Evolutionary conservation across 2,329 filamentous ascomycete species (phyloP), one percentile per base, ranked within the genome.

Genomic region (Gnomoniopsis smithogilvyi): DNA sequence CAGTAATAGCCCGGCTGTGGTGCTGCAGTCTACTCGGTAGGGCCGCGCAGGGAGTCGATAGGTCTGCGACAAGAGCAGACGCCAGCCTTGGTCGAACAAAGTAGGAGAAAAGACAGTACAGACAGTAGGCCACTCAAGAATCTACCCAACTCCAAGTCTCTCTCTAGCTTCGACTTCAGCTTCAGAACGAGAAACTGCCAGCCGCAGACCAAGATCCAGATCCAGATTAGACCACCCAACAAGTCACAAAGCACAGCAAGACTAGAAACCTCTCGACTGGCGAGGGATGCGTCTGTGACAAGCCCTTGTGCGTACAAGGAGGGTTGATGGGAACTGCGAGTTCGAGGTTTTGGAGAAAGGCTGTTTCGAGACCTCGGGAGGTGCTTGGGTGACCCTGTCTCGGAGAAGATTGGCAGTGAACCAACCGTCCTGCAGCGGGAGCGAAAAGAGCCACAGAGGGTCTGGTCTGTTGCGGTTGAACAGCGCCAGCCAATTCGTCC

Each of bases 361-460:
- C 24, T 56, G 60, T 62, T 60, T 59, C 60, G 60, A 60, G 53
- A 45, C 60, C 56, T 59, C 60, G 60, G 56, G 53, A 45, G 41
- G 38, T 56, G 53, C 60, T 52, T 60, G 53, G 60, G 55, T 59
- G 57, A 57, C 60, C 57, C 60, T 60, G 60, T 51, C 55, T 41
- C 36, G 53, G 41, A 51, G 33, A 47, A 43, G 53, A 33, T 30
- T 52, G 58, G 47, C 51, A 56, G 54, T 50, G 33, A 46, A 34
- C 50, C 34, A 53, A 45, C 24, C 19, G 11, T 52, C 50, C 38
- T 33, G 45, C 22, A 19, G 6, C 24, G 19, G 19, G 22, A 46
- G 33, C 41, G 51, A 54, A n/a, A 30, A n/a, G 24, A 24, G 22
- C 22, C 36, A n/a, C n/a, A 30, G 26, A 41, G 22, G 10, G 19